Conservation (phyloP, 768 basidiomycete species). For the Cystobasidium ongulense region DNA sequence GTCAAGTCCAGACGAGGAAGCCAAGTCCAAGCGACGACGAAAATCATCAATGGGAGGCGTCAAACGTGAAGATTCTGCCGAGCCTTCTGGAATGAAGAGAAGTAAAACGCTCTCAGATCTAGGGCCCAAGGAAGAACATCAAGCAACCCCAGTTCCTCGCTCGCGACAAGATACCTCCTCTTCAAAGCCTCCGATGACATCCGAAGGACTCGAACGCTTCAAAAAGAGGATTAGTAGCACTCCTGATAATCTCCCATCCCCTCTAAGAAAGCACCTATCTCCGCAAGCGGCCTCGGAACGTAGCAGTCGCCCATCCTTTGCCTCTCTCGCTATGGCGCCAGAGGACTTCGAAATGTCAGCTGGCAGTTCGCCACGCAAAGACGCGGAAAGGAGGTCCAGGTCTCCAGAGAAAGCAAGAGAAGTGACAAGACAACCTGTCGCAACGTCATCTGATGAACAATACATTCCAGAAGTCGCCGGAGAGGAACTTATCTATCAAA, state of each 20-base stretch:
- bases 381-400: not conserved
- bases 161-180: not conserved
- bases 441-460: not conserved
- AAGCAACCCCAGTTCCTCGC: not conserved
- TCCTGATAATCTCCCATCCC: not conserved
- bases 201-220: not conserved
- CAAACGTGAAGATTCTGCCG: not conserved
- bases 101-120: not conserved
- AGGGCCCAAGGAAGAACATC: not conserved
- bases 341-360: not conserved
- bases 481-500: not conserved
- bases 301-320: not conserved
- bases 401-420: not conserved
- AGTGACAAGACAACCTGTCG: not conserved
- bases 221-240: not conserved
- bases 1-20: not conserved
- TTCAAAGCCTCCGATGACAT: not conserved
- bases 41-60: not conserved
- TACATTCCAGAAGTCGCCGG: not conserved
- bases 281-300: not conserved
- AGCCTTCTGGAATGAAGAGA: not conserved
- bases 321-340: not conserved
- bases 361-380: not conserved
- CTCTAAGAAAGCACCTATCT: not conserved
- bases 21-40: slow-evolving; percentile 9